phyloP scores from a whole-genome alignment of 2,329 filamentous ascomycete genomes.

The Raffaelea deltoideospora region DNA sequence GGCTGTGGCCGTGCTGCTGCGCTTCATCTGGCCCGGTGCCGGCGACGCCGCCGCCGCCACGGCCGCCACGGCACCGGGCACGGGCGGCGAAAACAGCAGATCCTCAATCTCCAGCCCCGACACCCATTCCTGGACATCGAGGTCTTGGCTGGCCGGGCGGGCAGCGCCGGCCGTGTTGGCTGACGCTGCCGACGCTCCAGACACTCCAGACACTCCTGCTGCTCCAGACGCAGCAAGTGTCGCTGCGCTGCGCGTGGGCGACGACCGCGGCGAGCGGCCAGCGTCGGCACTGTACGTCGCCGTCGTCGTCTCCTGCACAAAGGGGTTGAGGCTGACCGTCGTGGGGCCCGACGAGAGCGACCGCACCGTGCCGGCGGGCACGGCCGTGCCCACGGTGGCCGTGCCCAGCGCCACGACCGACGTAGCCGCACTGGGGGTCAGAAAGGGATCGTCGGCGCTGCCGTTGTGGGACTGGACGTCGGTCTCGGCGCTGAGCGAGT shows the following conservation, averaged over 20 bases:
- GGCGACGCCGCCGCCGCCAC: slow-evolving; percentile 3
- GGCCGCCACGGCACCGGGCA: slow-evolving; percentile 3
- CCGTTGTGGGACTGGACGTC: slow-evolving; percentile 12
- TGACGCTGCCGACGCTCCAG: not conserved
- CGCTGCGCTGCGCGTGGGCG: not conserved
- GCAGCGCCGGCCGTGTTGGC: not conserved
- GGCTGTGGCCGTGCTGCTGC: not conserved
- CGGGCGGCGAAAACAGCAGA: slow-evolving; percentile 27
- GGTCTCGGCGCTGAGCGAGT: slow-evolving; percentile 11
- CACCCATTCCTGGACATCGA: slow-evolving; percentile 43
- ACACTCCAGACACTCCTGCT: not conserved
- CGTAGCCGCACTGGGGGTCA: slow-evolving; percentile 4
- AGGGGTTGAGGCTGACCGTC: slow-evolving; percentile 8
- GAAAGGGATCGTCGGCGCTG: slow-evolving; percentile 4
- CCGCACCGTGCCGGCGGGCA: not conserved
- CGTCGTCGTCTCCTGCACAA: slow-evolving; percentile 19
- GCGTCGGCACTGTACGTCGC: slow-evolving; percentile 9
- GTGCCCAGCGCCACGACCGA: not conserved
- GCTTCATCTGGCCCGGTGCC: not conserved
- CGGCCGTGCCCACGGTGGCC: not conserved
- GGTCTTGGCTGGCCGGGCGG: slow-evolving; percentile 19
- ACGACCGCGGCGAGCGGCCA: not conserved
- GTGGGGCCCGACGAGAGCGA: too few species aligned
- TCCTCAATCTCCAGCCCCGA: slow-evolving; percentile 39
- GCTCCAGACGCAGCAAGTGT: not conserved